Conservation (phyloP, 2,329 filamentous ascomycete genomes). For the Ophioceras dolichostomum region DNA sequence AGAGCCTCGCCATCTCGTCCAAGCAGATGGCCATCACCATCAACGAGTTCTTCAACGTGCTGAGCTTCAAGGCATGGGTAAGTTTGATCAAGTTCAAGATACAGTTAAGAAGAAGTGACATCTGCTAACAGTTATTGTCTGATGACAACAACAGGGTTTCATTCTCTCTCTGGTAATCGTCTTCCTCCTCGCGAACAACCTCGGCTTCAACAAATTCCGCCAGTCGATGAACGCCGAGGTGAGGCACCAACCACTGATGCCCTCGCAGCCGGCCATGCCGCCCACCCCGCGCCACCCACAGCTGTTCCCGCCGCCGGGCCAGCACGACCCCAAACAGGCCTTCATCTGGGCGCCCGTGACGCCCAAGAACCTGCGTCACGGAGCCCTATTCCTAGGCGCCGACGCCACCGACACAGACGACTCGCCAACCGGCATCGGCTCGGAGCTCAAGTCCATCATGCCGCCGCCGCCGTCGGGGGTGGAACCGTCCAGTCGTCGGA, state of each 20-base stretch:
- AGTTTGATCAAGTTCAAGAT: too few relatives aligned
- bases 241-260: constrained; percentile 6
- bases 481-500: constrained; percentile 33
- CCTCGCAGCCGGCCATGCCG: constrained; percentile 11
- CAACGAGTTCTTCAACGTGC: constrained; percentile 84
- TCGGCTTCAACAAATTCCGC: constrained; percentile 26
- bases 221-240: constrained; percentile 11
- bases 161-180: constrained; percentile 35
- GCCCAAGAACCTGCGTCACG: constrained; percentile 29
- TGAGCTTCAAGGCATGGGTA: constrained; percentile 67
- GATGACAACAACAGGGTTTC: constrained; percentile 28
- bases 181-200: constrained; percentile 36
- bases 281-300: background rate
- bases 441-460: constrained; percentile 25
- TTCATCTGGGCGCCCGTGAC: constrained; percentile 40
- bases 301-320: constrained; percentile 9
- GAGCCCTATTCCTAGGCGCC: constrained; percentile 24
- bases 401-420: constrained; percentile 40
- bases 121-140: background rate
- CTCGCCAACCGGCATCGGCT: constrained; percentile 28
- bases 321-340: constrained; percentile 23
- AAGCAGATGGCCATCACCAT: constrained; percentile 86
- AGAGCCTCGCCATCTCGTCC: constrained; percentile 68
- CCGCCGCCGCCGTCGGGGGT: constrained; percentile 29
- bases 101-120: too few relatives aligned